phyloP scores from a whole-genome alignment of 2,329 filamentous ascomycete genomes.

The Arthrinium puccinioides region DNA sequence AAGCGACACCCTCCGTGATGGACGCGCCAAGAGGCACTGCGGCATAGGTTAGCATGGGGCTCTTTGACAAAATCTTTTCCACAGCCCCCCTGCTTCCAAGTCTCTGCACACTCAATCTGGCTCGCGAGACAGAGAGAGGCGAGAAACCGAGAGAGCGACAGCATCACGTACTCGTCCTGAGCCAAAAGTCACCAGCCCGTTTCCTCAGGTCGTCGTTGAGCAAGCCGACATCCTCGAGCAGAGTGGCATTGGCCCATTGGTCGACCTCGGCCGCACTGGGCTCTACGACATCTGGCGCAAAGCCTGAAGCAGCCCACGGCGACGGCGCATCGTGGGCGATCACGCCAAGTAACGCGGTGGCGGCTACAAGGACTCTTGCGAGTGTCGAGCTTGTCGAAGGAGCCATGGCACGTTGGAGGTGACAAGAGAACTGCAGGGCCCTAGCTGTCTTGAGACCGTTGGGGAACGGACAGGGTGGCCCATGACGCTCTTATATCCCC shows the following conservation, averaged over 20 bases:
- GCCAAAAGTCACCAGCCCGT: neutral
- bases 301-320: neutral
- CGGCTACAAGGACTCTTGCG: neutral
- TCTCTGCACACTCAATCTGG: too few species aligned
- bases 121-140: too few species aligned
- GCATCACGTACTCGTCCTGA: too few species aligned
- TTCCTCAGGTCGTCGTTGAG: neutral
- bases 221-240: neutral
- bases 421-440: too few species aligned
- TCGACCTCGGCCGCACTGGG: neutral
- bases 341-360: neutral
- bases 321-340: neutral
- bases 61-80: too few species aligned
- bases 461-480: too few species aligned
- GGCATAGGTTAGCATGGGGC: too few species aligned
- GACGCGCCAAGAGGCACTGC: constrained; percentile 12
- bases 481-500: too few species aligned
- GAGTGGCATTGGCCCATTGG: neutral
- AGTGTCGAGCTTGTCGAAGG: neutral
- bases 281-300: neutral
- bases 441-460: too few species aligned
- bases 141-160: too few species aligned
- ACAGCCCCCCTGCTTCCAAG: too few species aligned
- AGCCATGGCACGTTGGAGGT: neutral
- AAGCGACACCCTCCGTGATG: constrained; percentile 9